Evolutionary conservation across 352 stramenopile genomes (phyloP).

Genomic region (Phytophthora sp.): DNA sequence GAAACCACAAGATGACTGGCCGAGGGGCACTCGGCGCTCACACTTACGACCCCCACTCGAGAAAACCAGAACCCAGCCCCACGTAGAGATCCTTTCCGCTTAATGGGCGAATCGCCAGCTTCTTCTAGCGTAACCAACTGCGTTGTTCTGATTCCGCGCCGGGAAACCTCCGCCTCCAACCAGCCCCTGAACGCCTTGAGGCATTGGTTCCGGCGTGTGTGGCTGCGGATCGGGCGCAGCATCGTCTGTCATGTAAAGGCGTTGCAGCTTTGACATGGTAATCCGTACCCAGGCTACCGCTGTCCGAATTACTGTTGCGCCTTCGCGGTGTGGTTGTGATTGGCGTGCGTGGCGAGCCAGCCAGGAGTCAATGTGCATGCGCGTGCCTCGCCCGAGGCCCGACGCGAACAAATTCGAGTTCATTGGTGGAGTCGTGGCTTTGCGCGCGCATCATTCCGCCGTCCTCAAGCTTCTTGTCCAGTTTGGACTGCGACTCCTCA

Average conservation of each 20-base stretch:
- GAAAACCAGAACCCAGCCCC: background rate
- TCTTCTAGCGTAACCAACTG: no score
- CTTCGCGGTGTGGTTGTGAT: background rate
- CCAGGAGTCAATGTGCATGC: background rate
- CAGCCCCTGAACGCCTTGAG: no score
- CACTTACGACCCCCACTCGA: background rate
- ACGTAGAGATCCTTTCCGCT: background rate
- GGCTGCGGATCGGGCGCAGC: no score
- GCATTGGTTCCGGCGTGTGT: background rate
- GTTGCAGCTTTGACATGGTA: no score
- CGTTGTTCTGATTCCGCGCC: no score
- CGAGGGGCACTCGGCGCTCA: background rate
- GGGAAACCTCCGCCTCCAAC: no score
- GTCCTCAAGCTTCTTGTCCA: background rate
- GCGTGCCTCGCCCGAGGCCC: background rate
- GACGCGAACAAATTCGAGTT: background rate
- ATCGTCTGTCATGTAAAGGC: no score
- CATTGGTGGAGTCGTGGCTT: no score
- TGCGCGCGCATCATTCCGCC: background rate
- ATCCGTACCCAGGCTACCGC: background rate
- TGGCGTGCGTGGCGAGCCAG: background rate
- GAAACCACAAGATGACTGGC: constrained; percentile 3
- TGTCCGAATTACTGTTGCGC: background rate
- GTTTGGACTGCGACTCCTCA: constrained; percentile 2
- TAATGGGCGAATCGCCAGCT: background rate